phyloP scores from a whole-genome alignment of 768 basidiomycete genomes.

The Naganishia vaughanmartiniae region DNA sequence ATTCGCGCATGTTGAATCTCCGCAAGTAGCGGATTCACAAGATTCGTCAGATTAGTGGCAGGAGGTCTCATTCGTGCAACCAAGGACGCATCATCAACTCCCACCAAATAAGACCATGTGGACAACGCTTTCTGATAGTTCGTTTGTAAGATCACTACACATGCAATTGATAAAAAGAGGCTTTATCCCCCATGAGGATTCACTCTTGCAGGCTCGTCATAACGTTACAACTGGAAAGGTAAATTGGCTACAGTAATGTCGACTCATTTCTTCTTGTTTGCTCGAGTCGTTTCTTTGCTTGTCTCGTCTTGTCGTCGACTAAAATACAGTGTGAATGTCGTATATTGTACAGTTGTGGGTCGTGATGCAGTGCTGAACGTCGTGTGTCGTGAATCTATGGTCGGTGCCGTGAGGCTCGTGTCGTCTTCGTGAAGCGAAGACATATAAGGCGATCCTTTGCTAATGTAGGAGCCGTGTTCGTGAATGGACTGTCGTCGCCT shows the following conservation, averaged over 20 bases:
- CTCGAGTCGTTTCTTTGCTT: neutral
- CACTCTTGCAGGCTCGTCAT: neutral
- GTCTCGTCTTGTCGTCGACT: neutral
- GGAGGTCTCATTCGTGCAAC: neutral
- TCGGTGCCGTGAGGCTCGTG: neutral
- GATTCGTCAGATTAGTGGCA: neutral
- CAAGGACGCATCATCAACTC: no score
- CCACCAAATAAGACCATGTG: no score
- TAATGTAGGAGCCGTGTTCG: neutral
- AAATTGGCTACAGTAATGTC: constrained; percentile 12
- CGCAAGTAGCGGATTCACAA: no score
- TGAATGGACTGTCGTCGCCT: neutral
- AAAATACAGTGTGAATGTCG: constrained; percentile 3
- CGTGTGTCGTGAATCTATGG: neutral
- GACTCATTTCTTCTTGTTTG: neutral
- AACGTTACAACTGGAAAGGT: neutral
- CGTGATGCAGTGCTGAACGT: neutral
- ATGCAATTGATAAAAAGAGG: neutral
- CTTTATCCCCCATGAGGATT: neutral
- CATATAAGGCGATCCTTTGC: neutral
- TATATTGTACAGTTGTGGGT: neutral
- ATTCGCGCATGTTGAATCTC: no score
- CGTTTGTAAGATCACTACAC: constrained; percentile 1
- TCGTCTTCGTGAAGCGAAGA: neutral
- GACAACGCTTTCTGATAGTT: neutral